Evolutionary conservation across 352 stramenopile genomes (phyloP), one percentile per base, ranked within the genome.

Genomic region (Phytophthora pluvialis): DNA sequence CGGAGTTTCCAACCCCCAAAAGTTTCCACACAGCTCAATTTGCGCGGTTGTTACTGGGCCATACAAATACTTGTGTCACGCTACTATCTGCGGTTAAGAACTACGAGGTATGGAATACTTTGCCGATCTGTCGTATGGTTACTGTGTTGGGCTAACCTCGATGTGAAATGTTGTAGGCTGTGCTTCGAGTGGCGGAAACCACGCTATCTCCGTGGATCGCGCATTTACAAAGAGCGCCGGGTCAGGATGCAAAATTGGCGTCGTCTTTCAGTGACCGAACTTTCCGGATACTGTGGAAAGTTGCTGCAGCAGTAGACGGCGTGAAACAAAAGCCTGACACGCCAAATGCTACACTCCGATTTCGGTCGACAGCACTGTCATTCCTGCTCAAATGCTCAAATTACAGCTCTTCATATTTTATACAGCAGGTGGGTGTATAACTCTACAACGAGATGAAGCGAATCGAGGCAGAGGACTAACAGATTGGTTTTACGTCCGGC

Each of bases 281-380:
- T 11, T 94, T 94, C 43, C 75, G 86, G 10, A 63, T 88, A 25
- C 42, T 94, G 13, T 94, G 83, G 83, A 94, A 91, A 67, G 80
- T 73, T 60, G 82, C 83, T 18, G 49, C 69, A 4, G 52, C 68
- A 1, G 21, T 77, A 2, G 81, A 88, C 26, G 44, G 28, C 18
- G 40, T 52, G 8, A 72, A 66, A 29, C 38, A 42, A 58, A 67
- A 66, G 10, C 32, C 51, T 3, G 46, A 65, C 56, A 15, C 26
- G 51, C 9, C 35, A 40, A 72, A 25, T 44, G 15, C 11, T 26
- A 79, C 77, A 25, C 69, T 90, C 10, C 63, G 33, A 6, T 70
- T 83, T 18, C 82, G 86, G 15, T 78, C 72, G 1, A 47, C 78
- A 36, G 83, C 82, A 3, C 58, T 93, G 31, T 69, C 67, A 21